Percentiles rank a stretch among this genome's conserved stretches.
Conservation (phyloP, 129 eudicot species). For the Tagetes erecta region DNA sequence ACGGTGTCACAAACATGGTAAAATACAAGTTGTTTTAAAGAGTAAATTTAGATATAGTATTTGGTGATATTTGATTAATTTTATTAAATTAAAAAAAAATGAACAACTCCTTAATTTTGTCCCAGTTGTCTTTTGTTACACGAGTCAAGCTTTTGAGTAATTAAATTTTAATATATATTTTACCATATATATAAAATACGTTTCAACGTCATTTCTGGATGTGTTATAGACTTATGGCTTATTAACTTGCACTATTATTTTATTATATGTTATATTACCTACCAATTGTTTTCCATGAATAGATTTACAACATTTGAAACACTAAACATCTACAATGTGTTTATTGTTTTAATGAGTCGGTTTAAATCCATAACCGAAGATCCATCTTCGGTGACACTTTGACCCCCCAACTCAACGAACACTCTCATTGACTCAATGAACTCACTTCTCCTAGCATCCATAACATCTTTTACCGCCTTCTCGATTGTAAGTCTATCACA, state of each 20-base stretch:
- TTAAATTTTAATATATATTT: too few species aligned
- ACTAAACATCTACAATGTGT: background rate
- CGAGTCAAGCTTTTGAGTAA: too few species aligned
- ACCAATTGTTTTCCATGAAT: background rate
- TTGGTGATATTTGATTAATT: too few species aligned
- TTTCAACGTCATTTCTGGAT: too few species aligned
- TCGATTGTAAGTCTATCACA: conserved; percentile 25
- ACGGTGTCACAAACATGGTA: too few species aligned
- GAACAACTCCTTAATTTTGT: too few species aligned
- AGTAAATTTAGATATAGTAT: too few species aligned
- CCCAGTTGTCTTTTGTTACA: too few species aligned
- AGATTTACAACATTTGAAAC: background rate
- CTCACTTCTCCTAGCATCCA: conserved; percentile 12
- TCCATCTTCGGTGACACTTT: conserved; percentile 6
- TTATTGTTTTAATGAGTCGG: conserved; percentile 7
- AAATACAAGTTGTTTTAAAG: too few species aligned
- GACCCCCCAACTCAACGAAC: background rate
- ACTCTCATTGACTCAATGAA: background rate
- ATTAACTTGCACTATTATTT: background rate
- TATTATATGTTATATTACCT: background rate
- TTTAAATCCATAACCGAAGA: conserved; percentile 4
- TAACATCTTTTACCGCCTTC: conserved; percentile 22
- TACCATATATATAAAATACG: too few species aligned
- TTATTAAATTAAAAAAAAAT: too few species aligned
- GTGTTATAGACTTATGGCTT: too few species aligned